Evolutionary conservation across 176 grass and related monocot genomes (phyloP).

Genomic region (Oryza brachyantha): DNA sequence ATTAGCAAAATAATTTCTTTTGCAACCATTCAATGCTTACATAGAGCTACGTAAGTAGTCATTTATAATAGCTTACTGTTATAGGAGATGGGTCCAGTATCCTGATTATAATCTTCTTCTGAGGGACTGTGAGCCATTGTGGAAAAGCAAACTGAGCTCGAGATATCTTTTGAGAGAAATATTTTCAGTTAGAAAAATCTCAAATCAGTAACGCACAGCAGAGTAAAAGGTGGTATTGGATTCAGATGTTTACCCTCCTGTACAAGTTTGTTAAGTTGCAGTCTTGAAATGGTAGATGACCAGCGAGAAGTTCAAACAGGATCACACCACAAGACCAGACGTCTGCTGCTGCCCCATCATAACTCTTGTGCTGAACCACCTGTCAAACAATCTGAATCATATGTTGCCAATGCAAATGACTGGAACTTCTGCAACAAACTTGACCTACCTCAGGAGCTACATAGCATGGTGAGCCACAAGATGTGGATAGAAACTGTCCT

Average conservation of each 20-base stretch:
- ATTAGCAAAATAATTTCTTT: conserved; percentile 3
- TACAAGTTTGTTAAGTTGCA: conserved; percentile 55
- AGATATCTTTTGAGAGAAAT: conserved; percentile 52
- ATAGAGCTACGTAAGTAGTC: neutral
- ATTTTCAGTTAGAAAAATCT: conserved; percentile 10
- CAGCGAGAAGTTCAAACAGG: conserved; percentile 75
- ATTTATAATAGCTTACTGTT: conserved; percentile 19
- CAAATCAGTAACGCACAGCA: neutral
- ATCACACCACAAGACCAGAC: conserved; percentile 80
- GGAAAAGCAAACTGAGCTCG: conserved; percentile 59
- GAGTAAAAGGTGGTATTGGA: neutral
- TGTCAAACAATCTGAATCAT: conserved; percentile 16
- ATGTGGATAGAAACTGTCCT: conserved; percentile 55
- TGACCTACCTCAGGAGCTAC: conserved; percentile 70
- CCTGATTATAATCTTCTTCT: conserved; percentile 63
- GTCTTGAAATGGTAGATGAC: conserved; percentile 64
- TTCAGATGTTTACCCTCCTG: conserved; percentile 49
- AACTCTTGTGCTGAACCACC: conserved; percentile 73
- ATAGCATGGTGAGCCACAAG: conserved; percentile 76
- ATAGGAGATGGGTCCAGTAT: conserved; percentile 57
- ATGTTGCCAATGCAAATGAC: neutral
- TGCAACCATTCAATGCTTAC: neutral
- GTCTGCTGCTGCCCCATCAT: conserved; percentile 56
- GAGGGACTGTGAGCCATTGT: conserved; percentile 49
- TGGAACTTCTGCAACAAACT: neutral